A percentile compares a stretch with the other conserved stretches of the same genome.
These are phyloP conservation scores for Nidularia sp. DNA, from an alignment of 768 basidiomycete genomes.

Conservation along the genomic window DNA sequence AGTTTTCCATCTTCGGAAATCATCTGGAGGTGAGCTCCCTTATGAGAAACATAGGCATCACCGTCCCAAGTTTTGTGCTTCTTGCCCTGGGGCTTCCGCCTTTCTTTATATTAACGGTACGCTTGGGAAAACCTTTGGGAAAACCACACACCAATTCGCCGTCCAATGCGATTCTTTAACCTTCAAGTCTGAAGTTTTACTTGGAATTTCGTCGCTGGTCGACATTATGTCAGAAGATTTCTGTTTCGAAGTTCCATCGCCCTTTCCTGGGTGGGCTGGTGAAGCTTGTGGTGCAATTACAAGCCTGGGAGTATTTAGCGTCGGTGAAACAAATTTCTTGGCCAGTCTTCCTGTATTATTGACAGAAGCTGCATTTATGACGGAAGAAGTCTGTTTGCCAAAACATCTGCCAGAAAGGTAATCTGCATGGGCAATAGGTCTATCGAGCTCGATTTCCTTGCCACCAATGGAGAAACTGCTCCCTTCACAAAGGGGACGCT, in stretches of 20 bases:
- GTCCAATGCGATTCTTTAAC: slow-evolving; percentile 49
- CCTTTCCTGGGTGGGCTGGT: too few species aligned
- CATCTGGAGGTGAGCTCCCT: slow-evolving; percentile 50
- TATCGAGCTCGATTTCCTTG: slow-evolving; percentile 67
- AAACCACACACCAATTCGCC: slow-evolving; percentile 55
- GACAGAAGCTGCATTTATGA: slow-evolving; percentile 12
- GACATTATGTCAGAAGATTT: too few species aligned
- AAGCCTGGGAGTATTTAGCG: slow-evolving; percentile 1
- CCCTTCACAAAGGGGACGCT: slow-evolving; percentile 34
- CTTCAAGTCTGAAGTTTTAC: slow-evolving; percentile 3
- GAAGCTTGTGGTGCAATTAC: too few species aligned
- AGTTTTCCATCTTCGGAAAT: slow-evolving; percentile 68
- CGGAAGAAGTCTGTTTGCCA: slow-evolving; percentile 14
- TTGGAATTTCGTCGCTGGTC: too few species aligned
- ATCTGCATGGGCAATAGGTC: slow-evolving; percentile 46
- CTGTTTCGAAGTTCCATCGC: too few species aligned
- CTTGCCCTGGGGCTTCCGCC: slow-evolving; percentile 70
- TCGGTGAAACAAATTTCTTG: slow-evolving; percentile 25
- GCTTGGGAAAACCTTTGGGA: slow-evolving; percentile 1
- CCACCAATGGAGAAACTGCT: slow-evolving; percentile 35
- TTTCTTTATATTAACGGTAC: slow-evolving; percentile 16
- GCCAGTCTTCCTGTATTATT: slow-evolving; percentile 32
- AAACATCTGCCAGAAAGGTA: slow-evolving; percentile 68
- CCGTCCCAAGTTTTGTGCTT: slow-evolving; percentile 90
- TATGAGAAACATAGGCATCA: slow-evolving; percentile 57